Evolutionary conservation across 257 asterid species (phyloP), one percentile per base, ranked within the genome.

Genomic region (Nicotiana paniculata): DNA sequence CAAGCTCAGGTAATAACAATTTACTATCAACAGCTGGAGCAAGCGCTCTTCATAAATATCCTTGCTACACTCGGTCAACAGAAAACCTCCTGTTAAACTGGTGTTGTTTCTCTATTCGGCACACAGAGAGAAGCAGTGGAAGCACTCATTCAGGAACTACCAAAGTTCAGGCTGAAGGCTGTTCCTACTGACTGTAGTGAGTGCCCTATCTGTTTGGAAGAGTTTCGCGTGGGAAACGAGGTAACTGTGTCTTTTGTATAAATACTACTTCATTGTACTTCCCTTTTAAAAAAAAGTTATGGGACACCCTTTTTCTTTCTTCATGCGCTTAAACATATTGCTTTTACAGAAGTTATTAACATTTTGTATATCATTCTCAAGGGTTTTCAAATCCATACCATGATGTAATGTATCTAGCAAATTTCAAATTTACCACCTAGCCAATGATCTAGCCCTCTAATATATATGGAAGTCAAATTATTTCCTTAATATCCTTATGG

Each of bases 141-240:
- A 84, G 97, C 97, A 70, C 93, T 92, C 4, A 92, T 92, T 88
- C 97, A 91, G 88, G 95, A 92, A 88, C 95, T 92, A 48, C 97
- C 97, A 2, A 92, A 91, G 87, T 92, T 92, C 89, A 79, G 87
- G 84, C 85, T 92, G 85, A 92, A 91, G 88, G 93, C 97, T 2
- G 97, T 92, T 82, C 97, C 97, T 43, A 88, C 89, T 68, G 97
- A 92, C 81, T 92, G 97, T 89, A 91, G 93, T 8, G 97, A 92
- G 84, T 92, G 97, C 18, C 97, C 94, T 9, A 92, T 92, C 83
- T 92, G 97, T 85, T 83, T 92, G 90, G 97, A 92, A 84, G 97
- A 92, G 90, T 92, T 92, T 79, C 93, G 84, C 5, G 90, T 88
- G 15, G 97, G 95, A 66, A 89, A 91, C 61, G 97, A 91, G 95